Evolutionary conservation across 1,284 basidiomycete genomes (phyloP).

Genomic region (Ustilago sp.): DNA sequence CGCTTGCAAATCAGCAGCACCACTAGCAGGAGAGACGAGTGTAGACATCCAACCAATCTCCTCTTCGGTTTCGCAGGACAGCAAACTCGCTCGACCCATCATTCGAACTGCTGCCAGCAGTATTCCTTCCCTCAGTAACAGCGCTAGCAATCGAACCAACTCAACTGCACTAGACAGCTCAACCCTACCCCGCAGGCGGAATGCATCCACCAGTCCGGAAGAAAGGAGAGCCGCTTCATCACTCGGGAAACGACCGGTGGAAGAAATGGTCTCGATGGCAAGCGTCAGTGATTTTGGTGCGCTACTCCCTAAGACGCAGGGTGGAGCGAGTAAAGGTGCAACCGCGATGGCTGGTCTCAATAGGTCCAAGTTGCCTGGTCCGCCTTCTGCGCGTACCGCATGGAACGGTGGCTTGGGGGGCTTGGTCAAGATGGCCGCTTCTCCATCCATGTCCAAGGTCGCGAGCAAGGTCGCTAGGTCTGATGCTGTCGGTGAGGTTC

Average conservation of each 20-base stretch:
- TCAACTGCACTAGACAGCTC: constrained; percentile 27
- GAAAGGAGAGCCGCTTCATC: constrained; percentile 20
- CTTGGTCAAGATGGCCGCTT: constrained; percentile 11
- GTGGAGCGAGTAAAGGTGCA: not conserved
- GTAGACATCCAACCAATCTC: not conserved
- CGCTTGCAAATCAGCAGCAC: constrained; percentile 3
- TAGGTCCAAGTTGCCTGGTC: constrained; percentile 32
- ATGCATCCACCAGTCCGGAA: constrained; percentile 14
- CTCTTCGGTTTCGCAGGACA: constrained; percentile 9
- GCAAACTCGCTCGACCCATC: constrained; percentile 7
- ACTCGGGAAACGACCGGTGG: constrained; percentile 31
- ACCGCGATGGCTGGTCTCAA: no score
- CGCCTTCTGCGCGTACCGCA: constrained; percentile 33
- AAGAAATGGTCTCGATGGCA: constrained; percentile 1
- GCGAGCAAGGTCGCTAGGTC: constrained; percentile 36
- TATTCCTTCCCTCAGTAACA: constrained; percentile 29
- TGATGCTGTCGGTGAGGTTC: constrained; percentile 25
- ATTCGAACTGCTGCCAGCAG: constrained; percentile 16
- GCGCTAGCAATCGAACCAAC: constrained; percentile 17
- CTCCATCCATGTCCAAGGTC: constrained; percentile 23
- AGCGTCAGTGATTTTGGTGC: constrained; percentile 41
- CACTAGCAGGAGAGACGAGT: not conserved
- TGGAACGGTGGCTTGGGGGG: constrained; percentile 7
- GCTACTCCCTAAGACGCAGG: not conserved
- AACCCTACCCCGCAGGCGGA: constrained; percentile 3